Conservation (phyloP, 2,329 filamentous ascomycete genomes). For the Didymosphaeria variabile region DNA sequence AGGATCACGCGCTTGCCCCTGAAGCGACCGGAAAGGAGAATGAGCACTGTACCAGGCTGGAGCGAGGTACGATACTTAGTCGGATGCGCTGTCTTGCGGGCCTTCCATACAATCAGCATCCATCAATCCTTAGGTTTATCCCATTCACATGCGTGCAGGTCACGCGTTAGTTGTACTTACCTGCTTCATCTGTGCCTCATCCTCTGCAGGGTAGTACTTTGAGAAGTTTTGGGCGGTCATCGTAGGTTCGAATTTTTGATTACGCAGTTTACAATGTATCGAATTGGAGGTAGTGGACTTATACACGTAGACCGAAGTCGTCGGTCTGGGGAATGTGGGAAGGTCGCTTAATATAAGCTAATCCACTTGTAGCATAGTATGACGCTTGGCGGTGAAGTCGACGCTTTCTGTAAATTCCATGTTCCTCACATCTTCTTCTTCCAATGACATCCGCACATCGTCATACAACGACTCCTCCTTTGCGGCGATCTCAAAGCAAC, state of each 20-base stretch:
- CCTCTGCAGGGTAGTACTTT: slow-evolving; percentile 98
- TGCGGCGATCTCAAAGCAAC: too few species aligned
- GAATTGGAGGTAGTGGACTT: background rate
- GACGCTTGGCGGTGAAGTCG: slow-evolving; percentile 7
- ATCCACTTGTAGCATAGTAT: background rate
- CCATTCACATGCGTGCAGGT: background rate
- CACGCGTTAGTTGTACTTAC: slow-evolving; percentile 67
- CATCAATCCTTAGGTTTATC: background rate
- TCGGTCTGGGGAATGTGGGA: slow-evolving; percentile 9
- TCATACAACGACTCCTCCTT: too few species aligned
- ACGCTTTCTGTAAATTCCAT: background rate
- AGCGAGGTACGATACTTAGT: slow-evolving; percentile 89
- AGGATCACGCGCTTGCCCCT: slow-evolving; percentile 99
- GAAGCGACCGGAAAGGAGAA: slow-evolving; percentile 99
- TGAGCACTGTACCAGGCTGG: slow-evolving; percentile 92
- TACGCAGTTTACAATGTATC: background rate
- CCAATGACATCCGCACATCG: too few species aligned
- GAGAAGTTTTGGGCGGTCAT: slow-evolving; percentile 76
- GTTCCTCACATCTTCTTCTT: too few species aligned
- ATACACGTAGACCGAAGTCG: background rate
- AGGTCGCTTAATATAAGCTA: slow-evolving; percentile 8
- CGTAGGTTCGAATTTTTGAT: slow-evolving; percentile 10
- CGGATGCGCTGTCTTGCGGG: slow-evolving; percentile 90
- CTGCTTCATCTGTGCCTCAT: slow-evolving; percentile 89
- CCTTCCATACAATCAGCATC: slow-evolving; percentile 61